Conservation (phyloP, 1,139 yeast species). For the Citeromyces hawaiiensis region DNA sequence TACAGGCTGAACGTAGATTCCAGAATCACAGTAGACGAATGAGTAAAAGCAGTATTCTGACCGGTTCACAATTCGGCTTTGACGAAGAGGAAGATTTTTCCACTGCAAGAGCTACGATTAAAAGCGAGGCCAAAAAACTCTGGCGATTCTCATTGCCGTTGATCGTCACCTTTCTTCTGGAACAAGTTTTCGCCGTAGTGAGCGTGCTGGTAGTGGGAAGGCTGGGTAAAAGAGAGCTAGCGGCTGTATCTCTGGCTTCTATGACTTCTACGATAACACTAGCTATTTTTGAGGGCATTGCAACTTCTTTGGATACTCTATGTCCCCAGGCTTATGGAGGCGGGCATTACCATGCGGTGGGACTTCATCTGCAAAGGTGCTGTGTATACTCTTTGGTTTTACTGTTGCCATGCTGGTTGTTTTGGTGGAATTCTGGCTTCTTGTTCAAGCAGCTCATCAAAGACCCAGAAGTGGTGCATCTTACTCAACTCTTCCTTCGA, state of each 20-base stretch:
- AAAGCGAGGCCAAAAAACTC: conserved; percentile 33
- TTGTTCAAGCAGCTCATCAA: conserved; percentile 39
- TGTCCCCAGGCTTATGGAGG: conserved; percentile 82
- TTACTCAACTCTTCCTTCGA: conserved; percentile 56
- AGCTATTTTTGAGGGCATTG: conserved; percentile 78
- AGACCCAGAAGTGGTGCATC: conserved; percentile 42
- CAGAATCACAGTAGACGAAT: conserved; percentile 9
- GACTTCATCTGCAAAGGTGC: conserved; percentile 53
- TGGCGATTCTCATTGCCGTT: conserved; percentile 49
- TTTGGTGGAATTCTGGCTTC: conserved; percentile 56
- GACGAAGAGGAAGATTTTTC: conserved; percentile 25
- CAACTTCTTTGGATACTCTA: conserved; percentile 77
- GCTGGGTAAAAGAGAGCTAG: conserved; percentile 56
- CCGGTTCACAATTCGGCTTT: conserved; percentile 2
- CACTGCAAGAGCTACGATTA: conserved; percentile 29
- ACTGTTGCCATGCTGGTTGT: conserved; percentile 45
- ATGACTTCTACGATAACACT: conserved; percentile 82
- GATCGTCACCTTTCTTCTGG: conserved; percentile 53
- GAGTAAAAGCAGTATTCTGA: conserved; percentile 8
- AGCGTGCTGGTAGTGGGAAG: conserved; percentile 65
- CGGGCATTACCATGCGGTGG: conserved; percentile 45
- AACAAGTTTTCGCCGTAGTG: conserved; percentile 60
- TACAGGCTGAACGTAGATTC: conserved; percentile 14
- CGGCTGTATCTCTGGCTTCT: conserved; percentile 76
- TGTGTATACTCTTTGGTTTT: conserved; percentile 38